Conservation (phyloP, 1,284 basidiomycete species). For the Stereum hirsutum region DNA sequence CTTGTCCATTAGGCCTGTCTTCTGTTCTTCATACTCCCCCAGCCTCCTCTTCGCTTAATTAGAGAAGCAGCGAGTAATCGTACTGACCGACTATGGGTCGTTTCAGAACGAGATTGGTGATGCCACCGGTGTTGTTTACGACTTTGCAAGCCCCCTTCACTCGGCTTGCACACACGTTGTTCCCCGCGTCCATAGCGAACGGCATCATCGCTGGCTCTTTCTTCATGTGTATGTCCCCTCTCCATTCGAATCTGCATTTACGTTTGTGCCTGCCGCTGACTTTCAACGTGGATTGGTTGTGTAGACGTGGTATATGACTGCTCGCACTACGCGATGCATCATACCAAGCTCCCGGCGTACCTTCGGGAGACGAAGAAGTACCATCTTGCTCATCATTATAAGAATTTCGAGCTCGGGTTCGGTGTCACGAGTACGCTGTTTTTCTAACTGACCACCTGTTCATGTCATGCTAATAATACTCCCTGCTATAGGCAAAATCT, state of each 20-base stretch:
- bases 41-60: too few relatives aligned
- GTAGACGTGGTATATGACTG: slow-evolving; percentile 81
- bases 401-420: slow-evolving; percentile 97
- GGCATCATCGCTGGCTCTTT: slow-evolving; percentile 91
- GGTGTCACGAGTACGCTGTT: slow-evolving; percentile 76
- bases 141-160: slow-evolving; percentile 85
- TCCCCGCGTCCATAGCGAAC: slow-evolving; percentile 84
- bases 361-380: slow-evolving; percentile 93
- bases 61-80: too few relatives aligned
- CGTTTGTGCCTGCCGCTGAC: slow-evolving; percentile 6
- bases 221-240: slow-evolving; percentile 66
- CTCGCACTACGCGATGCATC: slow-evolving; percentile 92
- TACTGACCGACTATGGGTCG: slow-evolving; percentile 1
- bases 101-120: slow-evolving; percentile 91
- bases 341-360: slow-evolving; percentile 83
- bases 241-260: too few relatives aligned
- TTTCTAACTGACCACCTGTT: too few relatives aligned
- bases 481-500: slow-evolving; percentile 64
- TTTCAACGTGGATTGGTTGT: neutral
- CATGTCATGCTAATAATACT: neutral
- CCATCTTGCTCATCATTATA: slow-evolving; percentile 96
- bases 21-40: neutral
- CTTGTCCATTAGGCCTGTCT: too few relatives aligned
- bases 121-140: slow-evolving; percentile 88
- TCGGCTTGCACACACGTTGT: slow-evolving; percentile 73